Evolutionary conservation across 2,329 filamentous ascomycete species (phyloP), one percentile per base, ranked within the genome.

Genomic region (Pseudocercospora fuligena): DNA sequence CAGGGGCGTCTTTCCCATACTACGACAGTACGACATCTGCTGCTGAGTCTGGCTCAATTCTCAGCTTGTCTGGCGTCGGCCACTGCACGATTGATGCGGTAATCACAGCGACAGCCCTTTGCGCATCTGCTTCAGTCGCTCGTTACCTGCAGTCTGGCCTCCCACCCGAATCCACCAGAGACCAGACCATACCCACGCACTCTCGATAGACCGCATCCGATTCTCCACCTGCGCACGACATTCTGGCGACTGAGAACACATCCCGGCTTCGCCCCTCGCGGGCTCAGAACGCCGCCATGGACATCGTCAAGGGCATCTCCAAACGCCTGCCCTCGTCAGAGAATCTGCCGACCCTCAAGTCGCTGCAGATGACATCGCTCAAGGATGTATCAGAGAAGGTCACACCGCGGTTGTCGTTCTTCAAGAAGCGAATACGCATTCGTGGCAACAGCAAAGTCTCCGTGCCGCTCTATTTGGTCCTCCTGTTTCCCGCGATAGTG

Each of bases 381-480:
- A 66, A 78, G 76, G 70, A 80, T 60, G 74, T 78, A 36, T 77
- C 79, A 60, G 80, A 82, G 65, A 80, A 80, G 69, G 72, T 79
- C 11, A 75, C 80, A 7, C 82, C 86, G 19, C 83, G 84, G 74
- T 84, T 96, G 75, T 90, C 91, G 69, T 96, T 97, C 80, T 92
- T 98, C 79, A 87, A 90, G 73, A 88, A 92, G 77, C 92, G 94
- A 60, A 88, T 99, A 84, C 90, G 94, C 73, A 83, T 99, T 82
- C 91, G 90, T 81, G 92, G 93, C 75, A 97, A 97, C 81, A 97
- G 94, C 63, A 92, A 90, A 76, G 89, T 97, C 79, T 97, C 94
- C 60, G 90, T 98, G 78, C 95, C 95, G 27, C 84, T 99, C 61
- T 94, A 94, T 73, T 89, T 97, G 77, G 93, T 98, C 73, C 86